Conservation (phyloP, 139 green algal genomes). For the Haematococcus sp. region DNA sequence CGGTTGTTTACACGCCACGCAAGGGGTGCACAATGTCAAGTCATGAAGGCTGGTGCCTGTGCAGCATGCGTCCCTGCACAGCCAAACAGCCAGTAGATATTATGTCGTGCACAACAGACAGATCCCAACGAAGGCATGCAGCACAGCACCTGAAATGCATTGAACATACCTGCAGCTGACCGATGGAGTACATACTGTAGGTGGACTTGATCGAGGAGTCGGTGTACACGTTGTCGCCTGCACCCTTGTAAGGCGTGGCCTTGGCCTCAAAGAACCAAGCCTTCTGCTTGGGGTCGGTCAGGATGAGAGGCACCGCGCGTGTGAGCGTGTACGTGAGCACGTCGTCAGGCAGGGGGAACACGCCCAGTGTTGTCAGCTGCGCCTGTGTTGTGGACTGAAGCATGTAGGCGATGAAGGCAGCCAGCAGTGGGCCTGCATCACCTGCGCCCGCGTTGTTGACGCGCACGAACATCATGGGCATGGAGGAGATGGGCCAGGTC, state of each 20-base stretch:
- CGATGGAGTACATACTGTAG: slow-evolving; percentile 3
- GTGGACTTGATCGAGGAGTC: neutral
- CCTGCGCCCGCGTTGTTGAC: slow-evolving; percentile 9
- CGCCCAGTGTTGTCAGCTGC: slow-evolving; percentile 7
- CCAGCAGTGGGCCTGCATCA: slow-evolving; percentile 17
- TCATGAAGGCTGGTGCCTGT: no score
- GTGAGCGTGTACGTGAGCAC: slow-evolving; percentile 22
- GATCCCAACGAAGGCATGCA: no score
- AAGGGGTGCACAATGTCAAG: no score
- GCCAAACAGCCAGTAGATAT: no score
- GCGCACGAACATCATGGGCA: slow-evolving; percentile 34
- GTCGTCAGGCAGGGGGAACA: slow-evolving; percentile 19
- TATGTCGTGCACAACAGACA: no score
- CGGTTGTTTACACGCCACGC: no score
- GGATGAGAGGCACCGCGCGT: slow-evolving; percentile 30
- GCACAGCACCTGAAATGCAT: no score
- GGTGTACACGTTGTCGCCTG: neutral
- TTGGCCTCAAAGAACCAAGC: neutral
- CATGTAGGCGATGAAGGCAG: slow-evolving; percentile 20
- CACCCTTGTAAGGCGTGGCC: neutral
- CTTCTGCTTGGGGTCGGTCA: slow-evolving; percentile 14
- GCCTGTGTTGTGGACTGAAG: slow-evolving; percentile 4
- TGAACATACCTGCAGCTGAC: neutral
- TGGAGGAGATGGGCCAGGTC: slow-evolving; percentile 35
- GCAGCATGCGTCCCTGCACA: no score